phyloP scores from a whole-genome alignment of 2,329 filamentous ascomycete species.

The Ambrosiella cleistominuta region DNA sequence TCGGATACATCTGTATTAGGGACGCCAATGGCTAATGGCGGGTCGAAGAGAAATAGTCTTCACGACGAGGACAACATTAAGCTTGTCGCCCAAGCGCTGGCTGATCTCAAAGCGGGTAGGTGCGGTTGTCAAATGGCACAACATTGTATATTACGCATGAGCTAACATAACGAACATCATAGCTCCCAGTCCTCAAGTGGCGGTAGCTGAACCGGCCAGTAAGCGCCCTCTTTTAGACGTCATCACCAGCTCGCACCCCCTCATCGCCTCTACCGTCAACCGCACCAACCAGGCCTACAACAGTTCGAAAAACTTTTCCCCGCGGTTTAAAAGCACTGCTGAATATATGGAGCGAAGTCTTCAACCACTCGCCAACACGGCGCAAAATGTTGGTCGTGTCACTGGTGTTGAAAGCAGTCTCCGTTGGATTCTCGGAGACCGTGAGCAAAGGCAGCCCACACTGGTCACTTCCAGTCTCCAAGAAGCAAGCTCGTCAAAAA shows the following conservation, averaged over 20 bases:
- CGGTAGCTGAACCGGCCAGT: conserved; percentile 4
- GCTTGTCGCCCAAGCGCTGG: conserved; percentile 12
- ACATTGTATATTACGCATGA: not conserved
- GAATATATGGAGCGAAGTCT: conserved; percentile 83
- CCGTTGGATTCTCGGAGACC: conserved; percentile 58
- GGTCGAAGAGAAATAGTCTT: conserved; percentile 10
- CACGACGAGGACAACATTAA: conserved; percentile 11
- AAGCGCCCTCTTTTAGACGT: conserved; percentile 67
- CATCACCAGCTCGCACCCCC: conserved; percentile 72
- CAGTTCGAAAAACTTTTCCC: conserved; percentile 76
- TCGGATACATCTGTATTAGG: conserved; percentile 12
- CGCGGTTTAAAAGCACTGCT: conserved; percentile 71
- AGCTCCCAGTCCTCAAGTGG: conserved; percentile 11
- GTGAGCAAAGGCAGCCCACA: conserved; percentile 28
- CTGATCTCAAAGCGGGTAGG: conserved; percentile 13
- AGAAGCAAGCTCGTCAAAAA: conserved; percentile 32
- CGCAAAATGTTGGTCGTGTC: conserved; percentile 63
- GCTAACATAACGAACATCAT: not conserved
- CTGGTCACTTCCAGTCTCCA: not conserved
- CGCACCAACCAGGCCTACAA: conserved; percentile 73
- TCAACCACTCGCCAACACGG: conserved; percentile 70
- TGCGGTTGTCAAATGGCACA: not conserved
- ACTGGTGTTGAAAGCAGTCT: conserved; percentile 81
- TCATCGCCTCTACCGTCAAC: conserved; percentile 71
- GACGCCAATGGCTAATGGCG: conserved; percentile 8